These are phyloP conservation scores for Aspergillus ellipticus DNA, from an alignment of 495 filamentous ascomycete genomes.

Conservation along the genomic window DNA sequence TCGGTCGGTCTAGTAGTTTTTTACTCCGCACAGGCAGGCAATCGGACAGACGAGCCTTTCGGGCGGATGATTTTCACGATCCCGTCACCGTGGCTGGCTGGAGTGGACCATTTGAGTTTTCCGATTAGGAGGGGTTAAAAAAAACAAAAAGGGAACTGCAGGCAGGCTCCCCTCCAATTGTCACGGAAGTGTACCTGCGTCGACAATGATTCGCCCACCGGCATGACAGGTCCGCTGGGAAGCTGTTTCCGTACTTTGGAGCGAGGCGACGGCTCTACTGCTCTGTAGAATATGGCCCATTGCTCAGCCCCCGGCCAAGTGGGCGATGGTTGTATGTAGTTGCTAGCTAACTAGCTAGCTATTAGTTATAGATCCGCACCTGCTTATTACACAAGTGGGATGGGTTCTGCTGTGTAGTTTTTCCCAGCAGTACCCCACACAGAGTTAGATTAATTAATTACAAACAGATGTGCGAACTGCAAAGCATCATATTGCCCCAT, in stretches of 20 bases:
- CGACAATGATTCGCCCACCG: background rate
- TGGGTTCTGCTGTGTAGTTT: too few relatives aligned
- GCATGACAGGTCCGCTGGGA: background rate
- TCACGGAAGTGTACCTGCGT: background rate
- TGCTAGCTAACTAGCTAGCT: background rate
- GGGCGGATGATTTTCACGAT: constrained; percentile 11
- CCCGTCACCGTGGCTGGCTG: constrained; percentile 11
- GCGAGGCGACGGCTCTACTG: background rate
- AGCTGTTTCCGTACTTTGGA: too few relatives aligned
- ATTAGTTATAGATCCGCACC: background rate
- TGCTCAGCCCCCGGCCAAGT: background rate
- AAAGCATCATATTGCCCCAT: background rate
- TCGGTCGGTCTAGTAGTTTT: constrained; percentile 6
- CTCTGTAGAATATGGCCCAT: background rate
- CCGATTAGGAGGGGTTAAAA: background rate
- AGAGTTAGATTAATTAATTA: background rate
- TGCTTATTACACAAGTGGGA: background rate
- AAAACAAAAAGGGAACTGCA: background rate
- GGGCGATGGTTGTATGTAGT: background rate
- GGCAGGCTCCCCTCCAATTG: background rate
- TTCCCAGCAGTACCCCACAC: too few relatives aligned
- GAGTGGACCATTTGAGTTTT: background rate
- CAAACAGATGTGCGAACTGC: background rate
- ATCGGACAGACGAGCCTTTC: background rate
- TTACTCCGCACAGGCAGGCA: background rate